Evolutionary conservation across 495 filamentous ascomycete species (phyloP), one percentile per base, ranked within the genome.

Genomic region (Arthonia radiata): DNA sequence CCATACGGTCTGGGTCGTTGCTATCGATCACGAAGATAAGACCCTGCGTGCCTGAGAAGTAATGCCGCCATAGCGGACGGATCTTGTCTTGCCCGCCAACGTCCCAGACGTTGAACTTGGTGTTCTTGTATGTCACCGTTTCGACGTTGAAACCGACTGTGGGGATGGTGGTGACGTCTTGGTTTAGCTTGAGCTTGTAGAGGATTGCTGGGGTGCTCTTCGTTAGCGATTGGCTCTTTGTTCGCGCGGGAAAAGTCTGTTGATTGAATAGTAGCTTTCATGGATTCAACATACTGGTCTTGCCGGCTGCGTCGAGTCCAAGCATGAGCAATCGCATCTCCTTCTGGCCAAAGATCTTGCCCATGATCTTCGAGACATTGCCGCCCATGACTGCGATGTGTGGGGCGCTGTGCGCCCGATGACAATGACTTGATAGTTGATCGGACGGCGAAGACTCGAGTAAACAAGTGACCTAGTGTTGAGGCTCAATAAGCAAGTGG

Each of bases 51-150:
- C 81, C 83, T 38, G 78, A 89, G 44, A 91, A 94, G 59, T 97
- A 97, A 54, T 97, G 86, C 52, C 86, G 68, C 86, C 86, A 97
- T 24, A 97, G 53, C 25, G 86, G 86, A 27, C 86, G 64, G 39
- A 97, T 97, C 67, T 94, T 94, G 65, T 97, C 86, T 60, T 97
- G 86, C 39, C 86, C 86, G 48, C 86, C 86, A 17, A 97, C 86
- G 57, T 97, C 86, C 86, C 86, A 97, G 31, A 97, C 81, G 40
- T 92, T 93, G 61, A 97, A 97, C 49, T 93, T 91, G 47, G 91
- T 79, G 44, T 97, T 97, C 60, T 91, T 92, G 55, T 91, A 90
- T 27, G 80, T 89, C 31, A 97, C 79, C n/a, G 78, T 90, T 57
- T 97, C 86, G 44, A 97, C 86, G 56, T 97, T 97, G 60, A 97